Percentiles rank a stretch among this genome's conserved stretches.
Conservation (phyloP, 768 basidiomycete species). For the Rossbeevera mucosa region DNA sequence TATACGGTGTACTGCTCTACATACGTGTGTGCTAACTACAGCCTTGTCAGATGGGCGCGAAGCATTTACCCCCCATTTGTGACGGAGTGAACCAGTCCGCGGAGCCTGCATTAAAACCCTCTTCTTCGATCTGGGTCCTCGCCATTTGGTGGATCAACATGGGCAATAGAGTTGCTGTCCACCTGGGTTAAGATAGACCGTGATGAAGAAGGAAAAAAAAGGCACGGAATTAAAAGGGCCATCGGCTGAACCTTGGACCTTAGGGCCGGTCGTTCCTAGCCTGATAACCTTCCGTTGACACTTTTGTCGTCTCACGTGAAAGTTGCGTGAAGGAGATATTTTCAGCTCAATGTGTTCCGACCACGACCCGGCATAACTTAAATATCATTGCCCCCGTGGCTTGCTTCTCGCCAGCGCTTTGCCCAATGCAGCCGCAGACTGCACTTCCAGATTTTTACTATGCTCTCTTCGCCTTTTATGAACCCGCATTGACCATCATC, state of each 20-base stretch:
- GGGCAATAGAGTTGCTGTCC: slow-evolving; percentile 36
- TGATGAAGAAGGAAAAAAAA: slow-evolving; percentile 37
- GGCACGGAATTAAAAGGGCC: background rate
- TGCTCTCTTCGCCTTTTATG: slow-evolving; percentile 67
- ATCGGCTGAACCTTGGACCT: slow-evolving; percentile 6
- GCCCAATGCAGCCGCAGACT: slow-evolving; percentile 37
- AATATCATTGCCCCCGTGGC: background rate
- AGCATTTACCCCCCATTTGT: slow-evolving; percentile 34
- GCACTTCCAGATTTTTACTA: slow-evolving; percentile 73
- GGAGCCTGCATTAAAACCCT: slow-evolving; percentile 68
- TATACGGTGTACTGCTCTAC: background rate
- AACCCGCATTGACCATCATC: slow-evolving; percentile 59
- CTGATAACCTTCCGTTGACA: background rate
- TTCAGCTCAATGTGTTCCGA: background rate
- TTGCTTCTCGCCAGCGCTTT: slow-evolving; percentile 1
- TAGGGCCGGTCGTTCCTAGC: slow-evolving; percentile 26
- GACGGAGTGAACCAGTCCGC: slow-evolving; percentile 9
- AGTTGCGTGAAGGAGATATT: background rate
- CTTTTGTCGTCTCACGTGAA: slow-evolving; percentile 2
- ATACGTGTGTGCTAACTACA: background rate
- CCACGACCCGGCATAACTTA: background rate
- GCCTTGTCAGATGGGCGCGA: slow-evolving; percentile 45
- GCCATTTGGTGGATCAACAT: slow-evolving; percentile 70
- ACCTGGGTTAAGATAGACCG: slow-evolving; percentile 69
- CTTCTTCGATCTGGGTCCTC: slow-evolving; percentile 61